Base-by-base conservation (phyloP, 768 basidiomycete species). In the Suillus brevipes region DNA sequence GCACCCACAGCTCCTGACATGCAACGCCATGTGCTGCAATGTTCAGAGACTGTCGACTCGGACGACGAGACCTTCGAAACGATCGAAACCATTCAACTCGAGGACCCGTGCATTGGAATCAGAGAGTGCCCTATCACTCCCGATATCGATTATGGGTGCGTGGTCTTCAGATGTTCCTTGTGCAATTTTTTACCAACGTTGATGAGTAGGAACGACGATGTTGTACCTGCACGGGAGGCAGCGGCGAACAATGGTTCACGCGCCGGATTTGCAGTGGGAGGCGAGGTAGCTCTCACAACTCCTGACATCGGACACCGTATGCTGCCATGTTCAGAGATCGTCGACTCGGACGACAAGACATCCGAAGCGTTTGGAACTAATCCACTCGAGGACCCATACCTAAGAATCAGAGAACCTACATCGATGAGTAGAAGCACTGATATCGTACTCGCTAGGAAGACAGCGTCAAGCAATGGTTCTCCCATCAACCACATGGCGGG, bases 181-280 rank as follows among this genome's bases (percentile, higher is more conserved):
- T 52, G 23, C 5, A 4, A 12, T 20, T 5, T 20, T 34, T 55
- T 53, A 10, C 31, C 1, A 34, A 34, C 31, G 20, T 34, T 10
- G 18, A 55, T 34, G 18, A 20, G 18, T 55, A 34, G 53, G 18
- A 20, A 55, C 10, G 34, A 53, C 3, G 25, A 50, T 53, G 53
- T 81, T 53, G 68, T 82, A 28, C 61, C 82, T 23, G 80, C 81
- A 53, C 80, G 81, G 0, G 78, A 82, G 61, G 73, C 78, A 0
- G 79, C 80, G 13, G 65, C 71, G 12, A 76, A 73, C 9, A 75
- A 77, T 47, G 71, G 70, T 36, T 75, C 70, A 12, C 66, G 69
- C 37, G 63, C 69, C 52, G 82, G 82, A 60, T 76, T 83, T 68
- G 65, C 82, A 55, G 69, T 70, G 8, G 75, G 69, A 66, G 79